A percentile compares a stretch with the other conserved stretches of the same genome.
Conservation (phyloP, 169 alveolate genomes). For the Plasmodium gonderi region DNA sequence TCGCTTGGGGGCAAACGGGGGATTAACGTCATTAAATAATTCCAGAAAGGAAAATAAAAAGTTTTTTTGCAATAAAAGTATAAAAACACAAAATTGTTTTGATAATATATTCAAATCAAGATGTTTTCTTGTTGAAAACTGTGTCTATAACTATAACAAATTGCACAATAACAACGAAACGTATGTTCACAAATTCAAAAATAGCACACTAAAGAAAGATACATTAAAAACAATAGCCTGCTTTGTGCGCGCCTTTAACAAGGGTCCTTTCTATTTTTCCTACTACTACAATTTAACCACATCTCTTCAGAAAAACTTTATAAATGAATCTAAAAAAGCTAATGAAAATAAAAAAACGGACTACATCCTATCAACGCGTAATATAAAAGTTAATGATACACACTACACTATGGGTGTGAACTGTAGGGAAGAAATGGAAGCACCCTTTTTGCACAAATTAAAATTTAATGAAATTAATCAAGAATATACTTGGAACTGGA, state of each 20-base stretch:
- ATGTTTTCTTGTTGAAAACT: constrained; percentile 1
- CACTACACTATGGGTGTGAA: not conserved
- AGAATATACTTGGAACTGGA: constrained; percentile 74
- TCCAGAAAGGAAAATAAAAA: not conserved
- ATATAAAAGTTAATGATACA: not conserved
- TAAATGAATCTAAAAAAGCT: constrained; percentile 6
- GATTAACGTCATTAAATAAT: not conserved
- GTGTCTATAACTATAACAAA: not conserved
- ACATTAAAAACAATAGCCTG: constrained; percentile 22
- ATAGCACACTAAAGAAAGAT: constrained; percentile 31
- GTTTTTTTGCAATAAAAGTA: constrained; percentile 9
- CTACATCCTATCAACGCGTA: not conserved
- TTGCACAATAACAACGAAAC: constrained; percentile 25
- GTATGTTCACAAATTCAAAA: constrained; percentile 59
- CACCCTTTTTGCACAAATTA: constrained; percentile 23
- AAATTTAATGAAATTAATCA: constrained; percentile 34
- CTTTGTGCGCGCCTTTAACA: constrained; percentile 65
- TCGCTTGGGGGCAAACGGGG: constrained; percentile 22
- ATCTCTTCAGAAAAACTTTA: constrained; percentile 41
- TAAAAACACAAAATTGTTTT: not conserved
- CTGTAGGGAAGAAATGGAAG: not conserved
- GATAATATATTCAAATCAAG: constrained; percentile 10
- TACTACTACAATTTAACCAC: constrained; percentile 57
- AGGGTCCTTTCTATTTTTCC: constrained; percentile 73
- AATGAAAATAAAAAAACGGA: not conserved